A percentile compares a stretch with the other conserved stretches of the same genome.
These are phyloP conservation scores for Cyclotella sp. DNA, from an alignment of 108 stramenopile species.

Conservation along the genomic window DNA sequence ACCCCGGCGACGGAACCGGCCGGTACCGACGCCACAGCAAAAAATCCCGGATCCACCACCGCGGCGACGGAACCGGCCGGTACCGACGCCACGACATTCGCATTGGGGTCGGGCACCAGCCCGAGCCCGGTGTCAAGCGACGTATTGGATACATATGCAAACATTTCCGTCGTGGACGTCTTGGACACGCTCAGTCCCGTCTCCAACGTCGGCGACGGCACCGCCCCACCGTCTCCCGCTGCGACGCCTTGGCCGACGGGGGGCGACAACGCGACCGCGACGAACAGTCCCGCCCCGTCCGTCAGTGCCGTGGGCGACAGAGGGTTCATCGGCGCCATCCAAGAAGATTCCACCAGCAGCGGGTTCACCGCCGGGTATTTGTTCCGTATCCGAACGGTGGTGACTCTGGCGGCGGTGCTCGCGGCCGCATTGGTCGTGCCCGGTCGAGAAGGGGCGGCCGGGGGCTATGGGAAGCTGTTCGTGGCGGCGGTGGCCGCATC, in stretches of 20 bases:
- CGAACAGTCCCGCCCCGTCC: not conserved
- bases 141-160: not conserved
- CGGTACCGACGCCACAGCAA: too few relatives aligned
- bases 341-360: conserved; percentile 1
- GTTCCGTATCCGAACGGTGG: not conserved
- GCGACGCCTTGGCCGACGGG: too few relatives aligned
- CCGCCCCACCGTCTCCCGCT: too few relatives aligned
- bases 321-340: not conserved
- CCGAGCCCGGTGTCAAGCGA: not conserved
- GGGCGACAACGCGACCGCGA: not conserved
- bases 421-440: conserved; percentile 3
- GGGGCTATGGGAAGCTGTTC: conserved; percentile 10
- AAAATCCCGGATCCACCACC: too few relatives aligned
- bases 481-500: conserved; percentile 19
- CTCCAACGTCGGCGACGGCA: too few relatives aligned
- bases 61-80: too few relatives aligned
- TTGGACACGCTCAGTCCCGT: too few relatives aligned
- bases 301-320: not conserved
- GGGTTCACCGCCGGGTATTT: not conserved
- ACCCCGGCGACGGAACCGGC: too few relatives aligned
- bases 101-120: not conserved
- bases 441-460: not conserved
- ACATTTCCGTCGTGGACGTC: not conserved
- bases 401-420: conserved; percentile 2
- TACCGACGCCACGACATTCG: not conserved